Percentiles rank a stretch among this genome's conserved stretches.
Conservation (phyloP, 2,329 filamentous ascomycete genomes). For the Aaosphaeria arxii region DNA sequence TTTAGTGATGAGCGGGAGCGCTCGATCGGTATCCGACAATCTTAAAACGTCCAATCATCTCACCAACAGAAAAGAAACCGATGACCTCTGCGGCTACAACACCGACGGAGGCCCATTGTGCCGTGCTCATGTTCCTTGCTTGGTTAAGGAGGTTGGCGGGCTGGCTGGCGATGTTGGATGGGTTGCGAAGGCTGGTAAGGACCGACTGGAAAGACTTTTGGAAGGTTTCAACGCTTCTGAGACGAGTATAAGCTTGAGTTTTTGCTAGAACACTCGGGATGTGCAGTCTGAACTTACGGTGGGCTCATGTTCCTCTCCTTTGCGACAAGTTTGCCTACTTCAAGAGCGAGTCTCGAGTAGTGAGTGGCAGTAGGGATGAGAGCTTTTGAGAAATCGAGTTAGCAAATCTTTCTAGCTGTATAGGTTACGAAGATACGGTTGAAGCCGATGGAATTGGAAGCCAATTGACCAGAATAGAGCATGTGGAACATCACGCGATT, state of each 20-base stretch:
- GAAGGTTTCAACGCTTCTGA: conserved; percentile 74
- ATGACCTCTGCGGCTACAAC: conserved; percentile 82
- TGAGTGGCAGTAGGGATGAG: conserved; percentile 84
- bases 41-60: conserved; percentile 96
- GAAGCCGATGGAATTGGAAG: not conserved
- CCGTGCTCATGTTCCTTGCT: conserved; percentile 67
- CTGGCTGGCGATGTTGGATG: conserved; percentile 54
- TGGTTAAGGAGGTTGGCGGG: conserved; percentile 54
- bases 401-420: conserved; percentile 5
- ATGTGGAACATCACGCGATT: no score
- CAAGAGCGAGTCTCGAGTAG: conserved; percentile 85
- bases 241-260: conserved; percentile 14
- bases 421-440: not conserved
- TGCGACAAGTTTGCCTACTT: conserved; percentile 85
- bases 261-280: not conserved
- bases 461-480: no score
- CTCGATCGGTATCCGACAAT: conserved; percentile 73
- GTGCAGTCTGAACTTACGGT: conserved; percentile 65
- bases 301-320: conserved; percentile 86
- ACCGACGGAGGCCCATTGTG: conserved; percentile 69
- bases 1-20: conserved; percentile 31
- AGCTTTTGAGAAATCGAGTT: conserved; percentile 51
- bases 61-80: conserved; percentile 96
- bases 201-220: conserved; percentile 80
- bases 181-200: conserved; percentile 69